Conservation (phyloP, 2,329 filamentous ascomycete species). For the Calonectria pauciramosa region DNA sequence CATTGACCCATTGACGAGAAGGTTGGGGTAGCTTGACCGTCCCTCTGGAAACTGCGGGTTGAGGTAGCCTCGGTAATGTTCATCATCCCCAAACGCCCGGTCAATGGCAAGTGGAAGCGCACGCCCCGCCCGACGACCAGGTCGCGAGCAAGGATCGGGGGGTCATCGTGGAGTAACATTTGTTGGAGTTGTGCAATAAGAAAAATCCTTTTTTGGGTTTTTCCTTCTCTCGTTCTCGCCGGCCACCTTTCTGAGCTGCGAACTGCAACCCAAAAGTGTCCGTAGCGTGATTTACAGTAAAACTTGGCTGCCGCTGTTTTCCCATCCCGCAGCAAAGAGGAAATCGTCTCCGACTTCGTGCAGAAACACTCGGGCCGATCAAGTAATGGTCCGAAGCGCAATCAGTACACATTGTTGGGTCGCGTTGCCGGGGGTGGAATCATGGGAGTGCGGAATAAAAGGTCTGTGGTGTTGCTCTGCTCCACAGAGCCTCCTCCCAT, state of each 20-base stretch:
- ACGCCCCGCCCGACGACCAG: conserved; percentile 3
- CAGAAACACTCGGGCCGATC: neutral
- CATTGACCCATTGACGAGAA: too few relatives aligned
- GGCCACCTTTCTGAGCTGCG: neutral
- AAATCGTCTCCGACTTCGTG: neutral
- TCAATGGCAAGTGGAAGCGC: conserved; percentile 3
- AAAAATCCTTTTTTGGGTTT: neutral
- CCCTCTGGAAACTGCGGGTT: neutral
- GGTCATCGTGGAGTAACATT: neutral
- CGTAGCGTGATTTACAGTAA: conserved; percentile 2
- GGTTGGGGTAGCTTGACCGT: conserved; percentile 9
- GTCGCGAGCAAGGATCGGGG: neutral
- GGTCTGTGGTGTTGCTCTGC: neutral
- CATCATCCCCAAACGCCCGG: neutral
- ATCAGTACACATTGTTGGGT: neutral
- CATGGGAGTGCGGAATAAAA: neutral
- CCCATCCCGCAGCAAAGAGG: neutral
- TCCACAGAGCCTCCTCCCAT: conserved; percentile 4
- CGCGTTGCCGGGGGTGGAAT: conserved; percentile 6
- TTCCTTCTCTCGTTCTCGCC: neutral
- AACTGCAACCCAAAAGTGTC: neutral
- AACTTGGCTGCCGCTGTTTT: neutral
- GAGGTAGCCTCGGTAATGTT: neutral
- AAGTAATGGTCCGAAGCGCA: neutral
- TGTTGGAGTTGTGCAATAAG: neutral